phyloP scores from a whole-genome alignment of 225 moss, liverwort and hornwort species.

The Lunularia cruciata region DNA sequence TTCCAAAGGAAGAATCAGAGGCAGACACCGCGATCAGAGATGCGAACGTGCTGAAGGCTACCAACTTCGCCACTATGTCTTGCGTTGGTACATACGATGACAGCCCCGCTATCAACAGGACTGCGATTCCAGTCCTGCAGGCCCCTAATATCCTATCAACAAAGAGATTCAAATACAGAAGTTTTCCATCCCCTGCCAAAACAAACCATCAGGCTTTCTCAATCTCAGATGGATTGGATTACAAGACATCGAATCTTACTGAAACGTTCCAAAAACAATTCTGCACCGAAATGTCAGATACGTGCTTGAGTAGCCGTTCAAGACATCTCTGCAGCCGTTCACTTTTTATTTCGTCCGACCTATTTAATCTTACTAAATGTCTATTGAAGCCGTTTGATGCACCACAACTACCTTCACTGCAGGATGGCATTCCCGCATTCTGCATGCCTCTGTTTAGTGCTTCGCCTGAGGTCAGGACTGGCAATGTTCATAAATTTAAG shows the following conservation, averaged over 20 bases:
- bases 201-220: background rate
- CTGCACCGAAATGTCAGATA: too few species aligned
- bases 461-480: too few species aligned
- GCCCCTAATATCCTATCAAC: constrained; percentile 24
- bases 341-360: background rate
- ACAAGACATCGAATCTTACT: too few species aligned
- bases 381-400: too few species aligned
- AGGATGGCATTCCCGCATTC: too few species aligned
- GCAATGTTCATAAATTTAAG: too few species aligned
- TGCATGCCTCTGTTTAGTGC: too few species aligned
- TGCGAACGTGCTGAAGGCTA: constrained; percentile 39
- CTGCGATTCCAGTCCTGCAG: constrained; percentile 27
- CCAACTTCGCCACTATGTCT: constrained; percentile 11
- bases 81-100: constrained; percentile 33
- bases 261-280: too few species aligned
- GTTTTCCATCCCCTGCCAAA: constrained; percentile 34
- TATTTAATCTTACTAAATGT: background rate
- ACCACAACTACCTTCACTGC: too few species aligned
- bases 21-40: constrained; percentile 39
- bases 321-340: background rate
- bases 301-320: background rate
- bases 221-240: too few species aligned
- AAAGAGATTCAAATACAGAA: constrained; percentile 43
- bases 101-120: constrained; percentile 31
- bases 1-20: constrained; percentile 34